Percentiles rank a stretch among this genome's conserved stretches.
Evolutionary conservation across 2,329 filamentous ascomycete species (phyloP).

Genomic region (Hypoxylon sp.): DNA sequence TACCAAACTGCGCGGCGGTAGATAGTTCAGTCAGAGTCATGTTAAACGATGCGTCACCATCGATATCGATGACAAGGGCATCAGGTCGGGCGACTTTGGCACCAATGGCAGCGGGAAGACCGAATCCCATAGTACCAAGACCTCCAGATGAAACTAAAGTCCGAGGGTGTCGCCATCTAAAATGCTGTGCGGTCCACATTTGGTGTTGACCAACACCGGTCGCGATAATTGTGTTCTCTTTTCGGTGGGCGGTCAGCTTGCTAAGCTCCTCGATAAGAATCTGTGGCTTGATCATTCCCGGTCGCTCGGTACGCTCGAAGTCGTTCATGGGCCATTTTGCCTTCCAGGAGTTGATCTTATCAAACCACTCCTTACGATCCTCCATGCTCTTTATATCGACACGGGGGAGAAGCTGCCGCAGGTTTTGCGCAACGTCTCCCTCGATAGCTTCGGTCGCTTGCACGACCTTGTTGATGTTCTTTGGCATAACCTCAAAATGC

Average conservation of each 20-base stretch:
- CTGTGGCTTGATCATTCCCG: constrained; percentile 93
- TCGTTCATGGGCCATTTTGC: constrained; percentile 84
- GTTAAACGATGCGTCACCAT: constrained; percentile 98
- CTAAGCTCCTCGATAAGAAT: constrained; percentile 91
- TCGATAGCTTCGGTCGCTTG: constrained; percentile 96
- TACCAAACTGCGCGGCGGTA: constrained; percentile 94
- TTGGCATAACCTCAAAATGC: constrained; percentile 98
- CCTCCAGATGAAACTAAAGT: constrained; percentile 97
- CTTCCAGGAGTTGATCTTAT: constrained; percentile 92
- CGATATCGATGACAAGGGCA: constrained; percentile 92
- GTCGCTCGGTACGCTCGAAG: constrained; percentile 82
- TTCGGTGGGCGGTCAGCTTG: constrained; percentile 82
- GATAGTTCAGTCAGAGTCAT: constrained; percentile 98
- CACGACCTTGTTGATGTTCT: constrained; percentile 99
- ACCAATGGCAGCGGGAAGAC: constrained; percentile 93
- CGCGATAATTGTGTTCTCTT: constrained; percentile 87
- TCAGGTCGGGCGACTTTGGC: constrained; percentile 88
- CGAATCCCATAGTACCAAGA: constrained; percentile 95
- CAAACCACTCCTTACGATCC: constrained; percentile 87
- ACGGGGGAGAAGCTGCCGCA: constrained; percentile 79
- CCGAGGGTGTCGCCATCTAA: constrained; percentile 90
- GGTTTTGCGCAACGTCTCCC: constrained; percentile 87
- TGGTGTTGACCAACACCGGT: constrained; percentile 98
- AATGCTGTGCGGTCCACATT: constrained; percentile 99
- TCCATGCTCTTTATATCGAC: constrained; percentile 72